Conservation (phyloP, 2,329 filamentous ascomycete species). For the Microdochium trichocladiopsis region DNA sequence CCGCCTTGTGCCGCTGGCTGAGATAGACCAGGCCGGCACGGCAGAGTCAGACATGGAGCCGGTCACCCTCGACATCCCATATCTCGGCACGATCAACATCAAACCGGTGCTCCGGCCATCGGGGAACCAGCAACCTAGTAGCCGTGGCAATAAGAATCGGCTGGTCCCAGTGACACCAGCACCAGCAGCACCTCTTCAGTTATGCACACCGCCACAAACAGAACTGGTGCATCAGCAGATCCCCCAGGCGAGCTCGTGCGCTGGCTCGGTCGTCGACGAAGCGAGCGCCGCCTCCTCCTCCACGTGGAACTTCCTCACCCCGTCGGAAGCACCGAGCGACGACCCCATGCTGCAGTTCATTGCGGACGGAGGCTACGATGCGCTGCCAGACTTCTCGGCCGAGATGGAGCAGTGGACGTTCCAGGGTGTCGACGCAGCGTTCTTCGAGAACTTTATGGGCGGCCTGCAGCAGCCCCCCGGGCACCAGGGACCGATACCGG, state of each 20-base stretch:
- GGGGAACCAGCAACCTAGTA: conserved; percentile 1
- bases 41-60: conserved; percentile 8
- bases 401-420: conserved; percentile 31
- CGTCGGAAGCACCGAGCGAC: conserved; percentile 5
- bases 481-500: no score
- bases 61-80: conserved; percentile 35
- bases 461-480: no score
- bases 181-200: no score
- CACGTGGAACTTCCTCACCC: conserved; percentile 1
- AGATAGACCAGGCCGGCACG: conserved; percentile 9
- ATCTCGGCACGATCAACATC: conserved; percentile 39
- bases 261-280: not conserved
- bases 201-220: not conserved
- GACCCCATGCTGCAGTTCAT: conserved; percentile 15
- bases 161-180: no score
- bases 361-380: conserved; percentile 9
- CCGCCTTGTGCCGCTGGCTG: conserved; percentile 31
- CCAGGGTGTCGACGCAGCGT: conserved; percentile 27
- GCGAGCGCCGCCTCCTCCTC: not conserved
- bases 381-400: conserved; percentile 17
- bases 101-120: conserved; percentile 10
- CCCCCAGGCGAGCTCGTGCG: not conserved
- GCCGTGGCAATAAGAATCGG: conserved; percentile 2
- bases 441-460: conserved; percentile 13
- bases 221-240: not conserved